phyloP scores from a whole-genome alignment of 139 green algal species.

The Tetradesmus obliquus region DNA sequence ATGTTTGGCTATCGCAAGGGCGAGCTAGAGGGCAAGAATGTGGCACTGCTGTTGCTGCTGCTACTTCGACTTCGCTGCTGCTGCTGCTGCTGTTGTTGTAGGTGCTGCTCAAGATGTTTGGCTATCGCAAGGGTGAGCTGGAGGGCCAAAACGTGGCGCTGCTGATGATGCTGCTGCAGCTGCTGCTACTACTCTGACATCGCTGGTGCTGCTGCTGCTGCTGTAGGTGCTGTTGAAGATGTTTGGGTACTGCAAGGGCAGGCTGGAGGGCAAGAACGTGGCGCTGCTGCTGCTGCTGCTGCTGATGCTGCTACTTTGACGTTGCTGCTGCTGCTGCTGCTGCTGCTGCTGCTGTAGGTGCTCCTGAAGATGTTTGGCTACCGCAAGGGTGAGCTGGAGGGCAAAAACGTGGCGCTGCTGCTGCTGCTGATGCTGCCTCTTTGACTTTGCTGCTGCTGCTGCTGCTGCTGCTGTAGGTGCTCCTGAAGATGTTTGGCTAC shows the following conservation, averaged over 20 bases:
- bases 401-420: constrained; percentile 57
- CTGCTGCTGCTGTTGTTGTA: neutral
- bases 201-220: neutral
- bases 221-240: constrained; percentile 53
- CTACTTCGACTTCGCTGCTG: no score
- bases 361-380: constrained; percentile 61
- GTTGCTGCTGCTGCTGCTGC: neutral
- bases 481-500: constrained; percentile 62
- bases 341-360: constrained; percentile 34
- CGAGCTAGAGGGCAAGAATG: constrained; percentile 68
- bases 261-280: constrained; percentile 71
- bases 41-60: neutral
- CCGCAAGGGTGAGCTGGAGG: constrained; percentile 66
- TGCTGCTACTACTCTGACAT: no score
- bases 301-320: no score
- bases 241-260: constrained; percentile 62
- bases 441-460: neutral
- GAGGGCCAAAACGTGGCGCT: constrained; percentile 60
- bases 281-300: neutral
- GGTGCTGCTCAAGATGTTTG: constrained; percentile 54
- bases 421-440: constrained; percentile 15
- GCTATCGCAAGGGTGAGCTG: constrained; percentile 61
- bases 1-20: constrained; percentile 58
- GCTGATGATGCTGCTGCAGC: neutral
- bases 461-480: constrained; percentile 34